Evolutionary conservation across 805 yeast genomes (phyloP), one percentile per base, ranked within the genome.

Genomic region (Saccharomycopsis babjevae): DNA sequence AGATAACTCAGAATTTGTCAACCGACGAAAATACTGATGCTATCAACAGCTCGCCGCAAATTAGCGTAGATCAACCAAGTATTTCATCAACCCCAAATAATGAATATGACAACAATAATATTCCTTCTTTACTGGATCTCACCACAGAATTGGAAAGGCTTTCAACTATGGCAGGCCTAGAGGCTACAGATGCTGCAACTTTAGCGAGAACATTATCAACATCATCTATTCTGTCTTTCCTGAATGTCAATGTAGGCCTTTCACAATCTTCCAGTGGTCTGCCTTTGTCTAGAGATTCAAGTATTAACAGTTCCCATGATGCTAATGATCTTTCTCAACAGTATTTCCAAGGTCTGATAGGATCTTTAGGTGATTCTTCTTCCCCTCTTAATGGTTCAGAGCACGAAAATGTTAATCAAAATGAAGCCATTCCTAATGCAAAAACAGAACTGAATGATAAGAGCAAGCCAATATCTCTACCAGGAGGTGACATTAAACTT

Each of bases 141-240:
- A 86, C 96, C 2, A 82, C 76, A 63, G 97, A 92, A 71, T 75
- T 92, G 59, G 87, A 88, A 65, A 82, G 79, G 55, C 75, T 91
- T 55, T 83, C 93, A 0, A 86, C 84, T 65, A 76, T 84, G 72
- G 96, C 93, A 0, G 94, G 96, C 0, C 73, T 88, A 71, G 85
- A 83, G 59, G 84, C 90, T 3, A 81, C 85, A 46, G 96, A 89
- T 74, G 96, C 96, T 0, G 85, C 86, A 5, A 83, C 96, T 0
- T 76, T 89, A 60, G 97, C 96, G 0, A 76, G 96, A 68, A 84
- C 94, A 1, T 76, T 90, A 57, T 86, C 93, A 1, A 80, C 89
- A 56, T 80, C 87, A 0, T 82, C 89, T 0, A 75, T 86, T 34
- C 52, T 46, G 52, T 46, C 52, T 13, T 46, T 46, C 8, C 52